Evolutionary conservation across 192 early-diverging fungal genomes (phyloP).

Genomic region (Backusella tarrabulga): DNA sequence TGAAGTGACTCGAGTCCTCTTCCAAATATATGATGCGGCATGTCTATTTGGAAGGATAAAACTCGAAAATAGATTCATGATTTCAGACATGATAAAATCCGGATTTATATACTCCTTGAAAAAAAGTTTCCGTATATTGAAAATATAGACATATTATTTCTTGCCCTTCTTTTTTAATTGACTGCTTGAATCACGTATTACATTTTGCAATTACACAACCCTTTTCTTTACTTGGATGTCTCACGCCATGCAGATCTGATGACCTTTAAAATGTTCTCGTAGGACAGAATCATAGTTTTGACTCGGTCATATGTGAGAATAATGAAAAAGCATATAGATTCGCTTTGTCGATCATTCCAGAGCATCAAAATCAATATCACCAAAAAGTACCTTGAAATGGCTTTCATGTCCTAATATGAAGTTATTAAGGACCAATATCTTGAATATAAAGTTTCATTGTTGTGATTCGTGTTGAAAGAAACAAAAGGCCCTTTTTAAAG

Average conservation of each 20-base stretch:
- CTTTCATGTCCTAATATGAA: neutral
- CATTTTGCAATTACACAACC: neutral
- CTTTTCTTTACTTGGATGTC: neutral
- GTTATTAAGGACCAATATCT: neutral
- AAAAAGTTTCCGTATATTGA: neutral
- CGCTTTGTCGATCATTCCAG: neutral
- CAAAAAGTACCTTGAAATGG: neutral
- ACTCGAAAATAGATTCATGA: neutral
- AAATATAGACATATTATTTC: neutral
- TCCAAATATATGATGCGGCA: neutral
- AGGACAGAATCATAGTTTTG: neutral
- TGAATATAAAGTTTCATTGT: neutral
- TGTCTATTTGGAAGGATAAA: neutral
- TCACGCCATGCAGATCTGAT: neutral
- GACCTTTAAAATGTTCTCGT: neutral
- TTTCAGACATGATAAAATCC: neutral
- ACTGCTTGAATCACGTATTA: neutral
- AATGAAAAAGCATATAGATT: neutral
- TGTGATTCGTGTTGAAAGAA: neutral
- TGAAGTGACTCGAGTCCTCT: neutral
- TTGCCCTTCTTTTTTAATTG: neutral
- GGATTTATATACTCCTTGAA: neutral
- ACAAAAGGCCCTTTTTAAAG: neutral
- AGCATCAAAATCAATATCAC: neutral
- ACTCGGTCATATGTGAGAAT: neutral